Percentiles rank a stretch among this genome's conserved stretches.
Evolutionary conservation across 1,139 yeast species (phyloP).

Genomic region (Protomyces lactucae-debilis): DNA sequence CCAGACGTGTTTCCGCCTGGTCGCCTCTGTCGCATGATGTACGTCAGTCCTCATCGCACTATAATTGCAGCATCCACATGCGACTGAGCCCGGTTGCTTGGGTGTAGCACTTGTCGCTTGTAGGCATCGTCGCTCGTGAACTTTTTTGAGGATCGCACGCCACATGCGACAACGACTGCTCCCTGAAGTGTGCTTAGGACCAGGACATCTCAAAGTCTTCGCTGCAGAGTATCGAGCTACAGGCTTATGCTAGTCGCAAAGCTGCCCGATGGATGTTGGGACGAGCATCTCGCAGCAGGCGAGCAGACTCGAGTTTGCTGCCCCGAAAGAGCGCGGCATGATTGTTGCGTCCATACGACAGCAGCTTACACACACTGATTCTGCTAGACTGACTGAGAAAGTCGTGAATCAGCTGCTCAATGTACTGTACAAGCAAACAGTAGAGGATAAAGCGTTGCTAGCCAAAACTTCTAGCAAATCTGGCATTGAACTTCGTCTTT

Average conservation of each 20-base stretch:
- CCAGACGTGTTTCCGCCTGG: conserved; percentile 15
- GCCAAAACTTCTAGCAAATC: neutral
- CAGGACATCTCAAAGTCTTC: too few relatives aligned
- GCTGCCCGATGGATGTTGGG: neutral
- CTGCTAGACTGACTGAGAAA: neutral
- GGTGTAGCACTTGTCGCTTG: neutral
- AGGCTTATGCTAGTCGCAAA: neutral
- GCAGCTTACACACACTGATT: neutral
- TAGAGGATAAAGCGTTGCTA: neutral
- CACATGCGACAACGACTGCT: too few relatives aligned
- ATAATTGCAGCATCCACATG: neutral
- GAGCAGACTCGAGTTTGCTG: neutral
- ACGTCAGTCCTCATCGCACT: conserved; percentile 11
- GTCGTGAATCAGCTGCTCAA: neutral
- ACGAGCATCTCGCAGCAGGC: neutral
- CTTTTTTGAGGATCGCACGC: neutral
- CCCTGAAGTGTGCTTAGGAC: too few relatives aligned
- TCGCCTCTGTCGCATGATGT: conserved; percentile 12
- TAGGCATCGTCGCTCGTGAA: neutral
- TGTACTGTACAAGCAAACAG: neutral
- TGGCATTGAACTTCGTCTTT: neutral
- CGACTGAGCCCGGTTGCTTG: neutral
- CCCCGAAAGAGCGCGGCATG: neutral
- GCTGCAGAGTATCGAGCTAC: too few relatives aligned
- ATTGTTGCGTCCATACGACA: neutral